phyloP scores from a whole-genome alignment of 2,329 filamentous ascomycete species.

The Scedosporium dehoogii region DNA sequence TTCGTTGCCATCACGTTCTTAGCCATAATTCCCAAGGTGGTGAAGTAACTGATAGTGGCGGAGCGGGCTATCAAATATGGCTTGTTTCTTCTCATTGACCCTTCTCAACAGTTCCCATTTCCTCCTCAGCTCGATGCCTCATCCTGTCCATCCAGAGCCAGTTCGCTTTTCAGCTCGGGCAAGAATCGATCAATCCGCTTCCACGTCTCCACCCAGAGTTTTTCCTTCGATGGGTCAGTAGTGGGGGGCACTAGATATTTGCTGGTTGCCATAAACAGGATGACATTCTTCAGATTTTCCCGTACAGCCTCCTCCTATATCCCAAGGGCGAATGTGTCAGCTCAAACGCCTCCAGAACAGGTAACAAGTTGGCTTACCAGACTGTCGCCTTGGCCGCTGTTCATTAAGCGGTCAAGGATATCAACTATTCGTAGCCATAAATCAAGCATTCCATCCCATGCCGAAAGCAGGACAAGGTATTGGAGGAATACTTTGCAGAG shows the following conservation, averaged over 20 bases:
- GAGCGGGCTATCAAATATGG: too few species aligned
- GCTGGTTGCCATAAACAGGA: slow-evolving; percentile 88
- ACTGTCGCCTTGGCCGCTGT: slow-evolving; percentile 84
- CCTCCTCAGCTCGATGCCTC: background rate
- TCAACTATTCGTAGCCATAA: slow-evolving; percentile 88
- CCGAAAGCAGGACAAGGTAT: slow-evolving; percentile 74
- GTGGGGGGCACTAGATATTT: slow-evolving; percentile 69
- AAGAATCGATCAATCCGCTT: slow-evolving; percentile 57
- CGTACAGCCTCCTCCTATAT: slow-evolving; percentile 82
- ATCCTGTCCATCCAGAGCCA: slow-evolving; percentile 38
- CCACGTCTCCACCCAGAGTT: slow-evolving; percentile 53
- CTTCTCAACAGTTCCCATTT: background rate
- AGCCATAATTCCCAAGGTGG: too few species aligned
- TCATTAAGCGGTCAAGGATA: slow-evolving; percentile 93
- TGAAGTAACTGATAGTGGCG: too few species aligned
- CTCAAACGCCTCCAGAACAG: background rate
- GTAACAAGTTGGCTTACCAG: slow-evolving; percentile 46
- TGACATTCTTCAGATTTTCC: slow-evolving; percentile 90
- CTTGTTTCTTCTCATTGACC: too few species aligned
- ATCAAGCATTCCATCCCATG: slow-evolving; percentile 82
- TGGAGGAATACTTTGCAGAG: slow-evolving; percentile 94
- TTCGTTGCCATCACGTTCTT: too few species aligned
- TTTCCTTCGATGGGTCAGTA: slow-evolving; percentile 42
- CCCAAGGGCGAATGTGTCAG: background rate
- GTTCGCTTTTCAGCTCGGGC: slow-evolving; percentile 47